Percentiles rank a stretch among this genome's conserved stretches.
phyloP scores from a whole-genome alignment of 1,139 yeast species.

The Suhomyces panamericanus region DNA sequence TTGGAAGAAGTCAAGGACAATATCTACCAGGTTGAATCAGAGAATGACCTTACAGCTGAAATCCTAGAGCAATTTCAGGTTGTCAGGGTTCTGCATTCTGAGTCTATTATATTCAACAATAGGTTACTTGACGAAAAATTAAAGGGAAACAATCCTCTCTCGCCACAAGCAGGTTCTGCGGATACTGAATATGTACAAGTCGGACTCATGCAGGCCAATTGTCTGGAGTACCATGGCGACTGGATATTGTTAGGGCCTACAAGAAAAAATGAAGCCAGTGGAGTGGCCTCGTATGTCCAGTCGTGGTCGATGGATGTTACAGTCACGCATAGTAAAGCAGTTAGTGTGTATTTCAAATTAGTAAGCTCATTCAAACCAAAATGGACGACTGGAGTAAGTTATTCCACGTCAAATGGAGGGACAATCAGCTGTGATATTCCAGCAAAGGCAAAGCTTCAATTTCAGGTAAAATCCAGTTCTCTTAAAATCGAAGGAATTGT shows the following conservation, averaged over 20 bases:
- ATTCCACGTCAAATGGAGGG: conserved; percentile 22
- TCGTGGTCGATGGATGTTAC: conserved; percentile 27
- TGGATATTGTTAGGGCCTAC: conserved; percentile 16
- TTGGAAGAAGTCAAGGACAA: conserved; percentile 5
- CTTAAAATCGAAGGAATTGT: conserved; percentile 18
- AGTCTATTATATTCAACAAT: conserved; percentile 14
- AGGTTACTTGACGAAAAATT: conserved; percentile 2
- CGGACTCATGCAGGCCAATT: conserved; percentile 10
- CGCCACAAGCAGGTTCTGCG: not conserved
- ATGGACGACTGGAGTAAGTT: conserved; percentile 14
- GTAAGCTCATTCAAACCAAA: conserved; percentile 18
- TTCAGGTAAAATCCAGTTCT: conserved; percentile 21
- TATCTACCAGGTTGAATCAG: conserved; percentile 8
- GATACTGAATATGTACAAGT: conserved; percentile 10
- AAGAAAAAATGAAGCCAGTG: conserved; percentile 12
- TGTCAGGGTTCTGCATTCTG: conserved; percentile 8
- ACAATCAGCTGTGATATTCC: conserved; percentile 23
- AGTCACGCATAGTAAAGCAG: conserved; percentile 9
- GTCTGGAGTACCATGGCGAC: conserved; percentile 1
- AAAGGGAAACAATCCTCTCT: not conserved
- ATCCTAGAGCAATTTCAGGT: conserved; percentile 11
- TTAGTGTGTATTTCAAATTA: conserved; percentile 18
- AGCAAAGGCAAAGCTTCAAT: conserved; percentile 24
- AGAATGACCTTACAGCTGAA: conserved; percentile 10
- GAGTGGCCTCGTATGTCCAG: conserved; percentile 23